Evolutionary conservation across 495 filamentous ascomycete genomes (phyloP), one percentile per base, ranked within the genome.

Genomic region (Aspergillus baeticus): DNA sequence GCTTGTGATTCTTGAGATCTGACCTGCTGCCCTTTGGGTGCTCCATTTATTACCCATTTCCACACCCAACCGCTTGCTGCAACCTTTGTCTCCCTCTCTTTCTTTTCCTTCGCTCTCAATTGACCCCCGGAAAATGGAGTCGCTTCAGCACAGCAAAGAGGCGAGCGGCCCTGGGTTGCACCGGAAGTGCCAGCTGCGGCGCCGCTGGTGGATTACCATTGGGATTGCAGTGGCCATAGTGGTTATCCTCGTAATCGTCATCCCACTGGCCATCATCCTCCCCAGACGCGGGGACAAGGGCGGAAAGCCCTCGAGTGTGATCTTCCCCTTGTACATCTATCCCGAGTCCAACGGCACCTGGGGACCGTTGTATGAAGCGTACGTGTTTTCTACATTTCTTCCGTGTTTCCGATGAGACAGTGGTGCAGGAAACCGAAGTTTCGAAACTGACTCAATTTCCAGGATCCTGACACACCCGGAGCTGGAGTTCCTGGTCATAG

Each of bases 251-350:
- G 58, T 55, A 17, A 56, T 60, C 15, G 58, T 60, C 18, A 46
- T 60, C 23, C 58, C 58, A 26, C 42, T 50, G 13, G 58, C 58
- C 23, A 38, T 60, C 7, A 37, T 60, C 13, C 20, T 60, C 21
- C 54, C 58, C 3, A 42, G 52, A 8, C 54, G 50, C 17, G 44
- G 47, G 15, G 26, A 54, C 4, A 34, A 54, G 1, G 31, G 22
- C 4, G 45, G 46, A 13, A 36, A 56, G 42, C 6, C 69, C 2
- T 70, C 69, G 18, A 72, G 67, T 23, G 60, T 83, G 26, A 57
- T 83, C 26, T 62, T 81, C 20, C 80, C 81, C 2, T 66, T 84
- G 17, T 83, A 83, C 60, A 51, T 70, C 35, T 81, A 76, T 62
- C 81, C 81, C 1, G 59, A 55, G 6, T 46, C 42, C n/a, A 61